These are phyloP conservation scores for Hymenoscyphus repandus DNA, from an alignment of 2,329 filamentous ascomycete genomes.

Conservation along the genomic window DNA sequence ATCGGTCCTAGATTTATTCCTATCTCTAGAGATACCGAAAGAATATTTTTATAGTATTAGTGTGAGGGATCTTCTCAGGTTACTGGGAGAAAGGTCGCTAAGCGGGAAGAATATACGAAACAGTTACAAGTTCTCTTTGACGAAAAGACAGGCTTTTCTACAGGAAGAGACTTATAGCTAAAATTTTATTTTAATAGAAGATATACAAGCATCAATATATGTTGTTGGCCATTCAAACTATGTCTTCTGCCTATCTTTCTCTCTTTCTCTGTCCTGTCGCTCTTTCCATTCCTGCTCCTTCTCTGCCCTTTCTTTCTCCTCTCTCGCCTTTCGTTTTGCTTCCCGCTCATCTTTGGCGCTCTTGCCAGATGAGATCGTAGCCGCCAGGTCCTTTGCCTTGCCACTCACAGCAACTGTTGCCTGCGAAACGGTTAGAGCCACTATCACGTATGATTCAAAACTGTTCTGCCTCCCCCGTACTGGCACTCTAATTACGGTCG, in stretches of 20 bases:
- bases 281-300: constrained; percentile 15
- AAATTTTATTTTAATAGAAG: too few species aligned
- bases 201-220: too few species aligned
- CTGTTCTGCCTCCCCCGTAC: constrained; percentile 15
- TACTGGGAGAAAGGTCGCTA: constrained; percentile 12
- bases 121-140: constrained; percentile 14
- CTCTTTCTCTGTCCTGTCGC: constrained; percentile 15
- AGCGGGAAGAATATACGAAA: constrained; percentile 13
- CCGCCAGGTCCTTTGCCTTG: constrained; percentile 15
- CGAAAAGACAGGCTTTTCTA: constrained; percentile 10
- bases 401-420: constrained; percentile 16
- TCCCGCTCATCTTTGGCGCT: constrained; percentile 16
- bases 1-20: constrained; percentile 23
- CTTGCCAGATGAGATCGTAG: constrained; percentile 17
- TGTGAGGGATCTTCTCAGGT: constrained; percentile 21
- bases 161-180: constrained; percentile 11
- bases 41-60: constrained; percentile 22
- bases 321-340: constrained; percentile 13
- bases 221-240: constrained; percentile 8
- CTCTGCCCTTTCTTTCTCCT: constrained; percentile 14
- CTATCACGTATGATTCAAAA: constrained; percentile 7
- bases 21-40: constrained; percentile 18
- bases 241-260: constrained; percentile 12
- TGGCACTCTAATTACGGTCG: constrained; percentile 15
- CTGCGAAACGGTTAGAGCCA: constrained; percentile 17